phyloP scores from a whole-genome alignment of 495 filamentous ascomycete species.

The Usnea hakonensis region DNA sequence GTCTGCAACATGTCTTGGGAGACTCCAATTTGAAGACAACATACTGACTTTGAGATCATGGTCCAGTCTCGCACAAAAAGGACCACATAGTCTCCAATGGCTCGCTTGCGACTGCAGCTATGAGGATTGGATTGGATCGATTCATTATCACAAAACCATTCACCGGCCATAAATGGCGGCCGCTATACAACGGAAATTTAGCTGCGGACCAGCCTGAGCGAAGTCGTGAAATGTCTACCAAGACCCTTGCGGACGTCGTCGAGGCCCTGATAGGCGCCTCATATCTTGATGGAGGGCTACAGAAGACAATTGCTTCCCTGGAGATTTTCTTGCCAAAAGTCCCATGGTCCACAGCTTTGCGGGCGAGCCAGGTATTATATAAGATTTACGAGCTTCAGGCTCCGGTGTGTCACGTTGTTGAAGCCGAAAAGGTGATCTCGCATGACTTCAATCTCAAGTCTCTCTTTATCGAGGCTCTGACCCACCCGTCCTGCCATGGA shows the following conservation, averaged over 20 bases:
- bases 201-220: conserved; percentile 9
- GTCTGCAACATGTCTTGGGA: background rate
- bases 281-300: conserved; percentile 60
- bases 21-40: background rate
- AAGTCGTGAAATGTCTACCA: conserved; percentile 53
- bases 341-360: conserved; percentile 41
- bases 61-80: conserved; percentile 52
- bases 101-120: conserved; percentile 55
- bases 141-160: conserved; percentile 68
- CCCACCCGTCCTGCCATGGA: conserved; percentile 61
- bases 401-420: conserved; percentile 21
- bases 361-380: conserved; percentile 29
- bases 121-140: conserved; percentile 54
- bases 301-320: conserved; percentile 58
- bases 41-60: background rate
- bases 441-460: conserved; percentile 64
- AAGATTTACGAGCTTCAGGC: conserved; percentile 24
- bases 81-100: conserved; percentile 66
- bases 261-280: conserved; percentile 79
- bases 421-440: conserved; percentile 53
- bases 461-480: conserved; percentile 77
- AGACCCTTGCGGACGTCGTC: conserved; percentile 82
- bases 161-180: conserved; percentile 63
- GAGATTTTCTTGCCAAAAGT: conserved; percentile 57
- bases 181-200: conserved; percentile 50